phyloP scores from a whole-genome alignment of 768 basidiomycete species.

The Myochromella boudieri region DNA sequence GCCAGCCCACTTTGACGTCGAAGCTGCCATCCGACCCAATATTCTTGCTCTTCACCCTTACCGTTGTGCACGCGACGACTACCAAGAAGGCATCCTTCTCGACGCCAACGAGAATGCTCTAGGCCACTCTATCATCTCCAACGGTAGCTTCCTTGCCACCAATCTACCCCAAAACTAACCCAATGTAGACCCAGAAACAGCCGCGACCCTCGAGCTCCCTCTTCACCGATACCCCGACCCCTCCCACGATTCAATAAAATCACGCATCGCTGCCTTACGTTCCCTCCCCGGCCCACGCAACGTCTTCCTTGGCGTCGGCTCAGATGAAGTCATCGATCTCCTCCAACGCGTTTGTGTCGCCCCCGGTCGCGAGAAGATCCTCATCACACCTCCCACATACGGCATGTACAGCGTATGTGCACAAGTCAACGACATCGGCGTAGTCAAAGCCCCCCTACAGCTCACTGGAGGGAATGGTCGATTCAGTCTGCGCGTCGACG shows the following conservation, averaged over 20 bases:
- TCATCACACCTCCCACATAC: slow-evolving; percentile 94
- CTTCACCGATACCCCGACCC: slow-evolving; percentile 96
- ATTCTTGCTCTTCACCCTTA: slow-evolving; percentile 91
- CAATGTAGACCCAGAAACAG: no score
- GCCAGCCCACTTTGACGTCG: slow-evolving; percentile 84
- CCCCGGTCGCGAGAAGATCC: slow-evolving; percentile 78
- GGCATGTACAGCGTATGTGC: slow-evolving; percentile 97
- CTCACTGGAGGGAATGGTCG: slow-evolving; percentile 52
- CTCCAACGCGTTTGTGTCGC: slow-evolving; percentile 87
- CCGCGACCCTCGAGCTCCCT: slow-evolving; percentile 45
- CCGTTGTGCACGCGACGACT: slow-evolving; percentile 95
- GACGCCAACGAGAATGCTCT: slow-evolving; percentile 98
- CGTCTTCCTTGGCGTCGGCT: slow-evolving; percentile 94
- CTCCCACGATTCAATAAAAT: slow-evolving; percentile 77
- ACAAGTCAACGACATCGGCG: slow-evolving; percentile 88
- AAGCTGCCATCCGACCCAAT: slow-evolving; percentile 86
- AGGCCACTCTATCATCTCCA: slow-evolving; percentile 76
- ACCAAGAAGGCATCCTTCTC: slow-evolving; percentile 84
- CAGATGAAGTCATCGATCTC: slow-evolving; percentile 95
- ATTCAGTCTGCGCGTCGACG: slow-evolving; percentile 74
- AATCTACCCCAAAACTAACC: no score
- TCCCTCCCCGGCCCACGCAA: slow-evolving; percentile 60
- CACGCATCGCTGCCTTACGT: slow-evolving; percentile 71
- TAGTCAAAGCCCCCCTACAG: slow-evolving; percentile 76
- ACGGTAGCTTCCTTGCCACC: slow-evolving; percentile 25